Conservation (phyloP, 257 asterid genomes). For the Asclepias syriaca region DNA sequence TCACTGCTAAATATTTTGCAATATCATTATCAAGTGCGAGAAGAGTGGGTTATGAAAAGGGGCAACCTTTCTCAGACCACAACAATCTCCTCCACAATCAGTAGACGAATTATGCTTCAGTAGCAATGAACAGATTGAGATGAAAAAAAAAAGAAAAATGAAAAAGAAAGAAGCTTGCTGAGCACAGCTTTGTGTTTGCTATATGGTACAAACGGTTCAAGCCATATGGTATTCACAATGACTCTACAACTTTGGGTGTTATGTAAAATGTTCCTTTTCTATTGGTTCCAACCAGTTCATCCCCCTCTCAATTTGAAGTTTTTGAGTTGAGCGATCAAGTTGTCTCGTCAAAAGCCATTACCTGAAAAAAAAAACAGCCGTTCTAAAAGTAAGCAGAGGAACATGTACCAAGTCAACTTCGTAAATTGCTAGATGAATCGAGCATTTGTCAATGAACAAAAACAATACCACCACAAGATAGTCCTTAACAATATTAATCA, state of each 20-base stretch:
- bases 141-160: background rate
- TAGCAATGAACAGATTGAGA: background rate
- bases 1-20: background rate
- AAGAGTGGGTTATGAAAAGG: background rate
- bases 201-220: constrained; percentile 15
- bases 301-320: constrained; percentile 23
- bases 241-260: constrained; percentile 31
- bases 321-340: constrained; percentile 30
- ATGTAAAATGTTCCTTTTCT: constrained; percentile 13
- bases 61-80: background rate
- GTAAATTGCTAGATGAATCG: background rate
- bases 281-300: constrained; percentile 23
- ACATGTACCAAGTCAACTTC: background rate
- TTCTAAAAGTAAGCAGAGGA: constrained; percentile 5
- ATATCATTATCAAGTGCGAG: background rate
- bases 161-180: background rate
- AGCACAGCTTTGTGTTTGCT: background rate
- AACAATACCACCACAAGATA: background rate
- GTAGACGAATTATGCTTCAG: background rate
- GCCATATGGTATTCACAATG: constrained; percentile 43
- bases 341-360: constrained; percentile 82
- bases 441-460: too few species aligned
- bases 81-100: background rate
- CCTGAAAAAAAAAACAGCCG: constrained; percentile 37
- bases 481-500: background rate